phyloP scores from a whole-genome alignment of 2,329 filamentous ascomycete genomes.

The Boeremia exigua region DNA sequence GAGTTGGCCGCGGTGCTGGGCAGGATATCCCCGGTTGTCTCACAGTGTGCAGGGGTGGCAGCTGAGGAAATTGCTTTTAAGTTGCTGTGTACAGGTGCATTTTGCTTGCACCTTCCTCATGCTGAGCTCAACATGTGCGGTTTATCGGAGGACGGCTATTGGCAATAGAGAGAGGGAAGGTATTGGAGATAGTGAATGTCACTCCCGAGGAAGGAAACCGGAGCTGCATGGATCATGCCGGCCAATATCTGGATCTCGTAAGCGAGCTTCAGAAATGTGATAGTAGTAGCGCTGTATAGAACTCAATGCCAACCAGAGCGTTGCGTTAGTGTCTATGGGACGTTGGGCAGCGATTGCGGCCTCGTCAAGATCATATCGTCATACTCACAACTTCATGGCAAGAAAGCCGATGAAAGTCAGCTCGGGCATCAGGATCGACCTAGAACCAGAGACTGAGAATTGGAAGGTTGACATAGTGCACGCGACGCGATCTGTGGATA shows the following conservation, averaged over 20 bases:
- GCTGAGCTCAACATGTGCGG: neutral
- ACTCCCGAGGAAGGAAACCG: neutral
- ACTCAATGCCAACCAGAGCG: neutral
- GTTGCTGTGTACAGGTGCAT: neutral
- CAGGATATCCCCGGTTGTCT: constrained; percentile 15
- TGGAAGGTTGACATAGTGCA: neutral
- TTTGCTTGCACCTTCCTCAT: neutral
- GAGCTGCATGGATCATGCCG: constrained; percentile 13
- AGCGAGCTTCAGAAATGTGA: neutral
- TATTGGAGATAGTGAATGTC: neutral
- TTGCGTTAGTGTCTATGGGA: neutral
- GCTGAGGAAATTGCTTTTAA: constrained; percentile 3
- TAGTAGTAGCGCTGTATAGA: neutral
- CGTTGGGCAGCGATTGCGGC: constrained; percentile 12
- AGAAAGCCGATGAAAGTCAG: neutral
- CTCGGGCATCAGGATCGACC: constrained; percentile 6
- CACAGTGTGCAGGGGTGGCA: constrained; percentile 10
- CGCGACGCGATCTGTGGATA: neutral
- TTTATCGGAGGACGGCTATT: neutral
- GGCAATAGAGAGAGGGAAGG: neutral
- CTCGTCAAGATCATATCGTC: neutral
- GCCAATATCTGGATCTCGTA: neutral
- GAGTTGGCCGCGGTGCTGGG: constrained; percentile 7
- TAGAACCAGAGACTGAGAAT: neutral
- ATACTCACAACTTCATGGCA: neutral